Base-by-base conservation (phyloP, 2,329 filamentous ascomycete genomes). In the Orbilia ellipsospora region DNA sequence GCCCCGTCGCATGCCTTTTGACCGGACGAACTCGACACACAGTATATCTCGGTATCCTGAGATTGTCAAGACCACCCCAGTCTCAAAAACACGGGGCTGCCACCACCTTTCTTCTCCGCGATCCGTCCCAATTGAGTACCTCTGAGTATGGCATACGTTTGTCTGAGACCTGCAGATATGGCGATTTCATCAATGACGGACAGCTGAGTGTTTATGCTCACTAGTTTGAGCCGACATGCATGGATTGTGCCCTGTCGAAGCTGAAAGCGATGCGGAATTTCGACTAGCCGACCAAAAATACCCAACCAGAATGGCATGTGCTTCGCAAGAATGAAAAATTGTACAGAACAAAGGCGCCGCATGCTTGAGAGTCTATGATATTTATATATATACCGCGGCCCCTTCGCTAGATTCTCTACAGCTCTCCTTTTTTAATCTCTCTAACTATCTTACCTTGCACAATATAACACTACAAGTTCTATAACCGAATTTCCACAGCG, bases 181-280 rank as follows among this genome's bases (percentile, higher is more conserved):
- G 31, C 31, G 31, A 48, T 18, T 18, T 16, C 50, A 20, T 57
- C 57, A 42, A 69, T 59, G 44, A 28, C 36, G 40, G 31, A 62
- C 23, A 61, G 57, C n/a, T 61, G 44, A 50, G 31, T 7, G 13
- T 48, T 48, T n/a, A 48, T 48, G 44, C 13, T 26, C 16, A 28
- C 7, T 61, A 23, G 40, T 50, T 61, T 45, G 18, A 40, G 18
- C 55, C 28, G 65, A 54, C n/a, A 48, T 23, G 57, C 57, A 69
- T 50, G 56, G 51, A 18, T 44, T 44, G 16, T 2, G n/a, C 60
- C 45, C 16, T 48, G 57, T 48, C 23, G 40, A 36, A 36, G 31
- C 31, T 36, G 31, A 36, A 74, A 62, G 56, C 70, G 63, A 74
- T 63, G 51, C 70, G 57, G 69, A 63, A 73, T 67, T 67, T 73